Percentiles rank a stretch among this genome's conserved stretches.
These are phyloP conservation scores for Pseudogymnoascus sp. DNA, from an alignment of 2,329 filamentous ascomycete species.

Conservation along the genomic window DNA sequence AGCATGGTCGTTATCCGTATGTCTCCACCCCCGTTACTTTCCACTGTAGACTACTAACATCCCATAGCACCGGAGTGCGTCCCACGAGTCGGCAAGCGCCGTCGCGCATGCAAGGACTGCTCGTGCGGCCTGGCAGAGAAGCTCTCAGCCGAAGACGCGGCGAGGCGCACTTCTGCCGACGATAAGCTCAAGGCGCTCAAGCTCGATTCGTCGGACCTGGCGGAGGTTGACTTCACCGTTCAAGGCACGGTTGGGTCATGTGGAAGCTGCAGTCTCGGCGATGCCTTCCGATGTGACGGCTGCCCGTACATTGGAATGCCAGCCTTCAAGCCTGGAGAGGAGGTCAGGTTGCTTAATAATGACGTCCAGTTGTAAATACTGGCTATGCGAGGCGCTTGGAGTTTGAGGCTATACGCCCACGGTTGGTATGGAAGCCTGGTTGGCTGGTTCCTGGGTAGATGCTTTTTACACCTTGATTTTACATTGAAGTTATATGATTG, in stretches of 20 bases:
- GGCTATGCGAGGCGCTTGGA: slow-evolving; percentile 3
- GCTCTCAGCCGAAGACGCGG: slow-evolving; percentile 75
- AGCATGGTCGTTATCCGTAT: slow-evolving; percentile 72
- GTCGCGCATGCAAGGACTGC: slow-evolving; percentile 95
- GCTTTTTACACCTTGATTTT: not conserved
- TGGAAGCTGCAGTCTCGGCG: slow-evolving; percentile 86
- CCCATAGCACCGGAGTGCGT: slow-evolving; percentile 70
- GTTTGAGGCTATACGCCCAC: slow-evolving; percentile 1
- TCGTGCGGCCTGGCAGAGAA: slow-evolving; percentile 85
- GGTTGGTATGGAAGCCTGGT: slow-evolving; percentile 2
- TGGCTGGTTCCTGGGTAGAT: not conserved
- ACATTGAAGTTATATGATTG: not conserved
- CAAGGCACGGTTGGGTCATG: slow-evolving; percentile 93
- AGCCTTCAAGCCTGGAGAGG: slow-evolving; percentile 94
- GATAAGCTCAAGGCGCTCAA: slow-evolving; percentile 57
- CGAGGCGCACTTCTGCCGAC: slow-evolving; percentile 58
- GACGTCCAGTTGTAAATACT: slow-evolving; percentile 63
- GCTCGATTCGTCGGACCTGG: slow-evolving; percentile 69
- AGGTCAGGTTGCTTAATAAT: slow-evolving; percentile 81
- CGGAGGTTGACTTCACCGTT: slow-evolving; percentile 94
- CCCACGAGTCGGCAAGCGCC: slow-evolving; percentile 79
- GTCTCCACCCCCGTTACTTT: slow-evolving; percentile 31
- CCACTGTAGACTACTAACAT: slow-evolving; percentile 9
- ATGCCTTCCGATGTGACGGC: slow-evolving; percentile 71
- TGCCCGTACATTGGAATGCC: slow-evolving; percentile 87